These are phyloP conservation scores for Calonectria hawksworthii DNA, from an alignment of 2,329 filamentous ascomycete species.

Conservation along the genomic window DNA sequence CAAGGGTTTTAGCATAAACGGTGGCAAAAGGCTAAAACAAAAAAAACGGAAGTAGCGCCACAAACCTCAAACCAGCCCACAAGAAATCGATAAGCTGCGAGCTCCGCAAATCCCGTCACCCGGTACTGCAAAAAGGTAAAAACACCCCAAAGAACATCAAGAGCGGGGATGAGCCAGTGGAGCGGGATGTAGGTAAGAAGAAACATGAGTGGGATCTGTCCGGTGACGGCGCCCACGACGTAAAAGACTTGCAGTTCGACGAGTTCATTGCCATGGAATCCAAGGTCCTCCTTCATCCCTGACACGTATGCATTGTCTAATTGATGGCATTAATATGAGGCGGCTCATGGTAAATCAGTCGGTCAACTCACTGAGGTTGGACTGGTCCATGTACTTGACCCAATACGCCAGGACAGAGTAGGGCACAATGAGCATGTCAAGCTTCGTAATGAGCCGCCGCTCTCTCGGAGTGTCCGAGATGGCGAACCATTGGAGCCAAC, in stretches of 20 bases:
- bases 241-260: conserved; percentile 69
- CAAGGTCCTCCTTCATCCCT: conserved; percentile 65
- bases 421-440: conserved; percentile 68
- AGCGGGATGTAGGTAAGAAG: conserved; percentile 62
- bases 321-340: not conserved
- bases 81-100: conserved; percentile 67
- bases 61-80: conserved; percentile 65
- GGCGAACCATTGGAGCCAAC: conserved; percentile 60
- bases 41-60: not conserved
- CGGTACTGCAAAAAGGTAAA: conserved; percentile 70
- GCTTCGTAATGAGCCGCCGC: conserved; percentile 58
- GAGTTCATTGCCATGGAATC: conserved; percentile 66
- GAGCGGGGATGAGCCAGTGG: conserved; percentile 63
- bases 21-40: not conserved
- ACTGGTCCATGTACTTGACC: conserved; percentile 66
- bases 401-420: conserved; percentile 69
- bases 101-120: conserved; percentile 61
- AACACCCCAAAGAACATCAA: conserved; percentile 68
- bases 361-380: conserved; percentile 61
- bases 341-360: not conserved
- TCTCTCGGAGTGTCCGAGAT: conserved; percentile 60
- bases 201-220: conserved; percentile 66
- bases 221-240: conserved; percentile 60
- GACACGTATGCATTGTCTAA: conserved; percentile 69
- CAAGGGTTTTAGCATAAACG: not conserved